Evolutionary conservation across 106 monocot species (phyloP), one percentile per base, ranked within the genome.

Genomic region (Iris macrosiphon): DNA sequence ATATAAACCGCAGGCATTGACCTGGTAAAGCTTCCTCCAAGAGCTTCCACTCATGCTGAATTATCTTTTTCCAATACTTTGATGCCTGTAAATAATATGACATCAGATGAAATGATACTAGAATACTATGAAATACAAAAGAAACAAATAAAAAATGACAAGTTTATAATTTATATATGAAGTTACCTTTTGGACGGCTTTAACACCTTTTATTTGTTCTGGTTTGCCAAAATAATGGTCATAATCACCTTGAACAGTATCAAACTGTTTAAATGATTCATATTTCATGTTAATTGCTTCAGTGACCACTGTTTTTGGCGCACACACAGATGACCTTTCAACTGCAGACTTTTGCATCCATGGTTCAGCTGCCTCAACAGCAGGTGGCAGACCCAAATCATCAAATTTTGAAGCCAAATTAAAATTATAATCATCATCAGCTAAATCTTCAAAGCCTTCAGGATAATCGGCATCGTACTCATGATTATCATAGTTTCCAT

Each of bases 181-280:
- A 47, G 4, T 25, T 40, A 75, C 68, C 71, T 69, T 68, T 50
- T 79, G 82, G 47, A 55, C 63, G 7, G 53, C 18, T 33, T 21
- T 45, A 32, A 22, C 5, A 53, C 23, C 32, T 50, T 50, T 61
- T 0, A 40, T 24, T 15, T 28, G 20, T 24, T 64, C 60, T 10
- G 40, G 49, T 40, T 52, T 58, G 24, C 27, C 19, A 56, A 67
- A 87, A 47, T 87, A 32, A 64, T 92, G 92, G 49, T 87, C 84
- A 5, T 68, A 64, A 38, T 55, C 43, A 63, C 83, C 80, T 29
- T 50, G 60, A 39, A 80, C 77, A 41, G 65, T 76, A 72, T 93
- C 87, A 78, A 93, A 83, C 46, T 72, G 79, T 63, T 77, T 80
- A 45, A 93, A 93, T 34, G 66, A 24, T 46, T 54, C 75, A 31